phyloP scores from a whole-genome alignment of 148 eudicot species.

The Beta vulgaris region DNA sequence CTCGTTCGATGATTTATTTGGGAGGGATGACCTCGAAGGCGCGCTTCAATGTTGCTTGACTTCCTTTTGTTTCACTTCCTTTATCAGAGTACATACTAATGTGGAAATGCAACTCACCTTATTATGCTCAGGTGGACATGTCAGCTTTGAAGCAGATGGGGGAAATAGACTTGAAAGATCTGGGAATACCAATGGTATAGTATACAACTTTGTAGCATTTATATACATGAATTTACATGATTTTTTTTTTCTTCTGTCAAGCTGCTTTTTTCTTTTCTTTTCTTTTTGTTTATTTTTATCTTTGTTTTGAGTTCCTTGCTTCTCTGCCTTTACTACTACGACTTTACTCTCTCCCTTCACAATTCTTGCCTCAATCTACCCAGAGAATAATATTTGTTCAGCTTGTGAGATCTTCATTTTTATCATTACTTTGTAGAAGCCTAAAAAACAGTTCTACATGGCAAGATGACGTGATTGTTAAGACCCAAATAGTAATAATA shows the following conservation, averaged over 20 bases:
- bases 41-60: neutral
- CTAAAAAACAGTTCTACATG: neutral
- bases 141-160: constrained; percentile 38
- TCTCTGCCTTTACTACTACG: neutral
- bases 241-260: neutral
- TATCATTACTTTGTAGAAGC: neutral
- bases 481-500: too few species aligned
- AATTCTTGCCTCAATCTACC: neutral
- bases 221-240: neutral
- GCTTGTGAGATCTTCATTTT: neutral
- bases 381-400: neutral
- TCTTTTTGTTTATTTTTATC: neutral
- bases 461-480: neutral
- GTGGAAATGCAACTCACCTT: neutral
- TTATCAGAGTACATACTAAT: neutral
- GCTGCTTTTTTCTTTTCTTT: neutral
- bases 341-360: neutral
- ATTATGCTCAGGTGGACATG: constrained; percentile 36
- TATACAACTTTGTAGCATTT: neutral
- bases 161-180: constrained; percentile 38
- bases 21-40: neutral
- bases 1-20: neutral
- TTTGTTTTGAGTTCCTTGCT: neutral
- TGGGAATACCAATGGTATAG: constrained; percentile 47
- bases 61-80: neutral